Conservation (phyloP, 78 protist species). For the Dictyostelium brefeldianum region DNA sequence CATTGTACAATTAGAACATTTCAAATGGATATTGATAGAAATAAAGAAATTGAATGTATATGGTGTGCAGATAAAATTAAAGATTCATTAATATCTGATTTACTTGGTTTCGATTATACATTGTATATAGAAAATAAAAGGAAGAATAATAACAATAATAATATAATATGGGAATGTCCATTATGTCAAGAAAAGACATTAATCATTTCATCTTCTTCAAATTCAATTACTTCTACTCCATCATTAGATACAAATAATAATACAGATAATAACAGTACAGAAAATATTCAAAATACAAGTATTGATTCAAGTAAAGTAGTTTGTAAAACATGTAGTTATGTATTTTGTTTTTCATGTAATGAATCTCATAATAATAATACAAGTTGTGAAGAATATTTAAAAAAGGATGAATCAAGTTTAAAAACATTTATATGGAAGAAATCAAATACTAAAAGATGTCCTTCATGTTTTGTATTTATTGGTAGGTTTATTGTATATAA, state of each 20-base stretch:
- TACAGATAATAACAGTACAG: not conserved
- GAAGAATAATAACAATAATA: not conserved
- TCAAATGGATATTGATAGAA: slow-evolving; percentile 15
- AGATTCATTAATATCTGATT: not conserved
- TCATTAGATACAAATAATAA: not conserved
- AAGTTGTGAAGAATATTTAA: not conserved
- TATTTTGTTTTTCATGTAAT: slow-evolving; percentile 18
- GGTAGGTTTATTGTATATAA: not conserved
- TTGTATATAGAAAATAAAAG: not conserved
- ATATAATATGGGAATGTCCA: slow-evolving; percentile 3
- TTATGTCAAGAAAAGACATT: not conserved
- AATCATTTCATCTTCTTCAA: not conserved
- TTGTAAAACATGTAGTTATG: not conserved
- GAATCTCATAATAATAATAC: not conserved
- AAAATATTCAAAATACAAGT: not conserved
- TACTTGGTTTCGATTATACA: not conserved
- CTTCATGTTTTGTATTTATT: not conserved
- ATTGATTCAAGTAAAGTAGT: not conserved
- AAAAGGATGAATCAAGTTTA: slow-evolving; percentile 20
- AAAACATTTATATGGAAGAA: slow-evolving; percentile 4
- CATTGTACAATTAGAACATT: not conserved
- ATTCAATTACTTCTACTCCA: not conserved
- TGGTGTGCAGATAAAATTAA: not conserved
- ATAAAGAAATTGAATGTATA: slow-evolving; percentile 4
- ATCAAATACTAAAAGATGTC: slow-evolving; percentile 9